Conservation (phyloP, 2,329 filamentous ascomycete genomes). For the Diaporthe velutina region DNA sequence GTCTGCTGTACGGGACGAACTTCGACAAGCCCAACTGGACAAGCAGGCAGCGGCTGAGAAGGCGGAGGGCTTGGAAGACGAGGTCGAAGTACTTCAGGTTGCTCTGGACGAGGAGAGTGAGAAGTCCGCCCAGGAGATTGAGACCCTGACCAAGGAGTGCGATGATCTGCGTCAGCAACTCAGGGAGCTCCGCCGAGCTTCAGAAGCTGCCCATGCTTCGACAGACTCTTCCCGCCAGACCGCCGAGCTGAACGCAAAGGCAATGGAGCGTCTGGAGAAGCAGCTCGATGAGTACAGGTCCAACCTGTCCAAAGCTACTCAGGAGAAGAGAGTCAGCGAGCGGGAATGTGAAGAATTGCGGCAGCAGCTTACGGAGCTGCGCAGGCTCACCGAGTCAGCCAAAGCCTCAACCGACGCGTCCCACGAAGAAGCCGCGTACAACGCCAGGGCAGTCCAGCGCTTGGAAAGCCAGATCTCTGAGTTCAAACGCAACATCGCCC, state of each 20-base stretch:
- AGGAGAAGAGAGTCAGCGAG: conserved; percentile 59
- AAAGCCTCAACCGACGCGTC: conserved; percentile 48
- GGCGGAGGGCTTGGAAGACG: conserved; percentile 78
- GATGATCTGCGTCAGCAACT: conserved; percentile 60
- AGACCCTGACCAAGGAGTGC: conserved; percentile 59
- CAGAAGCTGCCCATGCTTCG: conserved; percentile 47
- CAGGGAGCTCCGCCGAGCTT: conserved; percentile 46
- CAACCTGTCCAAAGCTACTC: conserved; percentile 75
- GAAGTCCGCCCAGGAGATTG: conserved; percentile 63
- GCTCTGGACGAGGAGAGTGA: conserved; percentile 75
- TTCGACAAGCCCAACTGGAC: conserved; percentile 76
- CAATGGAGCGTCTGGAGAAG: conserved; percentile 65
- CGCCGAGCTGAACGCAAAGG: conserved; percentile 53
- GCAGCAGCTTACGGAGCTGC: conserved; percentile 56
- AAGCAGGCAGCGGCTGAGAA: conserved; percentile 74
- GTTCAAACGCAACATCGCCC: conserved; percentile 68
- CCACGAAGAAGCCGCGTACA: conserved; percentile 51
- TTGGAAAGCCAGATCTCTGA: conserved; percentile 71
- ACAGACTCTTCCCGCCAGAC: conserved; percentile 49
- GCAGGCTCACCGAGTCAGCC: conserved; percentile 45
- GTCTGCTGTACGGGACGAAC: conserved; percentile 74
- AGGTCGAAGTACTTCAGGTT: conserved; percentile 79
- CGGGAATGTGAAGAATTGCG: conserved; percentile 59
- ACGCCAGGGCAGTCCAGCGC: conserved; percentile 60
- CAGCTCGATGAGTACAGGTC: conserved; percentile 72